Evolutionary conservation across 1,139 yeast species (phyloP), one percentile per base, ranked within the genome.

Genomic region (Yamadazyma friedrichii): DNA sequence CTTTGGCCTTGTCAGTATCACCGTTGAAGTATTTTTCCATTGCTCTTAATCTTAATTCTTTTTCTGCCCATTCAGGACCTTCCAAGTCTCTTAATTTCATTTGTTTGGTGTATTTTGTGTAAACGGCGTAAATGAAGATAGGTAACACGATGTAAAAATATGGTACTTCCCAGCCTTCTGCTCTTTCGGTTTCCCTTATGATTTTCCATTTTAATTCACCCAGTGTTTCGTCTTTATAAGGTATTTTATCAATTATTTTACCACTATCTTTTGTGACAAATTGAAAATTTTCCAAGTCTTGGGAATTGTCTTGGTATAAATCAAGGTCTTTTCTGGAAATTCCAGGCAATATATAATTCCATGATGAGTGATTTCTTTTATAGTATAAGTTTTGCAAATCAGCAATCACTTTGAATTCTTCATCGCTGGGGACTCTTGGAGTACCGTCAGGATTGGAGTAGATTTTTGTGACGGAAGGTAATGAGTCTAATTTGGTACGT

Each of bases 141-240:
- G 86, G 88, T 43, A 94, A 91, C 33, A 86, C 81, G 58, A 84
- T 79, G 51, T 82, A 76, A 60, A 77, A 84, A 65, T 84, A 85
- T 46, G 88, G 74, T 50, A 73, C 71, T 59, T 88, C 95, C 95
- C 95, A 87, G 38, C 95, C 95, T 68, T 87, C 95, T 32, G 76
- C 76, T 60, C 82, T 82, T 54, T 79, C 81, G 44, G 84, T 78
- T 57, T 82, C 89, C 51, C 95, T 76, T 37, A 88, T 81, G 47
- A 87, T 69, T 56, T 81, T 79, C 95, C 95, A 87, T 55, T 82
- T 80, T 54, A 86, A 78, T 55, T 82, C 85, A 29, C 95, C 95
- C 13, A 88, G 82, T 32, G 78, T 68, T 37, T 84, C 82, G 61
- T 85, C 94, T 63, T 83, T 86, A 58, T 80, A 86, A 40, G 96